Conservation (phyloP, 176 grass and related monocot species). For the Sorghum bicolor region Sorghum_bicolor_NCBIv3 NC_012873.2:61209501-61210000, state of each 20-base stretch:
- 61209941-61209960: conserved; percentile 87
- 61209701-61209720: background rate
- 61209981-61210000: conserved; percentile 97
- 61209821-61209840: conserved; percentile 11
- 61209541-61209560: background rate
- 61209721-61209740: background rate
- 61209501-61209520: background rate
- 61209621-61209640: background rate
- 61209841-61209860: conserved; percentile 90
- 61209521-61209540: conserved; percentile 9
- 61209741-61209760: background rate
- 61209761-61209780: background rate
- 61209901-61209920: conserved; percentile 93
- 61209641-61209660: background rate
- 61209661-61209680: background rate
- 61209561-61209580: conserved; percentile 24
- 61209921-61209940: conserved; percentile 99
- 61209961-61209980: conserved; percentile 93
- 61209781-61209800: background rate
- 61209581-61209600: background rate
- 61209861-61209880: conserved; percentile 96
- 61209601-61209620: background rate
- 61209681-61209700: background rate
- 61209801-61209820: background rate
- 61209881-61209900: conserved; percentile 93